phyloP scores from a whole-genome alignment of 2,329 filamentous ascomycete genomes.

The Macrophomina phaseolina region DNA sequence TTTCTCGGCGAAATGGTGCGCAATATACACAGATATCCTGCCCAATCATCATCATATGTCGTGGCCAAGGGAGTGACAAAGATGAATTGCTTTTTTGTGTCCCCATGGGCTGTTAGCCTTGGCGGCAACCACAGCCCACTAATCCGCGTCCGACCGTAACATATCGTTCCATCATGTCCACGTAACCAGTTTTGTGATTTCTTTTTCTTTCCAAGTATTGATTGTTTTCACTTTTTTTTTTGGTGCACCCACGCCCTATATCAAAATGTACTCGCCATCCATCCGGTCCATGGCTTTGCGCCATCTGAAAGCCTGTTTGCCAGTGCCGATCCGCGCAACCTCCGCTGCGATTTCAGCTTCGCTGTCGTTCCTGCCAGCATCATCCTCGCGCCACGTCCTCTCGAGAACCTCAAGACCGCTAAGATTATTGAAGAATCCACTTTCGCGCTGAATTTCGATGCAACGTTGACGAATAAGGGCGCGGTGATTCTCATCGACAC shows the following conservation, averaged over 20 bases:
- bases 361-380: conserved; percentile 36
- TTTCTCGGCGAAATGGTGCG: neutral
- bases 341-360: conserved; percentile 28
- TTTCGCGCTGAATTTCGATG: conserved; percentile 83
- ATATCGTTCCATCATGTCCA: conserved; percentile 19
- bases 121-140: neutral
- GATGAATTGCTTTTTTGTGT: conserved; percentile 2
- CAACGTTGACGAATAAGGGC: conserved; percentile 80
- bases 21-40: neutral
- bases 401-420: conserved; percentile 85
- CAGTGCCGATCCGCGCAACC: conserved; percentile 33
- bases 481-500: conserved; percentile 79
- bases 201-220: neutral
- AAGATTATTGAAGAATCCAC: conserved; percentile 92
- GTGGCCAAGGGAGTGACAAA: neutral
- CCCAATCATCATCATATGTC: neutral
- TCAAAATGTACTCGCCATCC: conserved; percentile 59
- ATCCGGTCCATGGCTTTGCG: conserved; percentile 57
- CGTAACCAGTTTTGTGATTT: neutral
- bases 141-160: neutral
- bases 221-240: neutral
- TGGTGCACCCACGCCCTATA: conserved; percentile 36
- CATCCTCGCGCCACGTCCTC: conserved; percentile 74
- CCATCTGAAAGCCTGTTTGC: conserved; percentile 55
- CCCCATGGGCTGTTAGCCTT: neutral